These are phyloP conservation scores for Kingdonia uniflora DNA, from an alignment of 164 flowering plant genomes.

Conservation along the genomic window DNA sequence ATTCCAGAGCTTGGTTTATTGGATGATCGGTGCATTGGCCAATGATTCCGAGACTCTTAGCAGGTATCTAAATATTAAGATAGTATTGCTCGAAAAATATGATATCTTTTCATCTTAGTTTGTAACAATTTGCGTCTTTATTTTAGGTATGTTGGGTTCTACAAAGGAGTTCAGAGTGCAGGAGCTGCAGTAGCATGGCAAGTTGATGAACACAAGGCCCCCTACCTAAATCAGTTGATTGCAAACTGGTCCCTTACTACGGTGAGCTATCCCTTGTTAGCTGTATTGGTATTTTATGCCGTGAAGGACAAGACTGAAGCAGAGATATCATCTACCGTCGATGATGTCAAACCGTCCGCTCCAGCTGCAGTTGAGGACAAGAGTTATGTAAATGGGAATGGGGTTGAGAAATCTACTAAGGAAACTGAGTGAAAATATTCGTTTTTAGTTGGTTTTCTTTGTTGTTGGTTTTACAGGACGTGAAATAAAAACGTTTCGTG, in stretches of 20 bases:
- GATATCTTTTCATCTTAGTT: too few species aligned
- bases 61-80: too few species aligned
- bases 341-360: constrained; percentile 12
- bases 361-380: constrained; percentile 3
- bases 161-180: constrained; percentile 94
- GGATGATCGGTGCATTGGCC: constrained; percentile 90
- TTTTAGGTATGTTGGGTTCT: constrained; percentile 73
- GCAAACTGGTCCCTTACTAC: constrained; percentile 71
- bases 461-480: background rate
- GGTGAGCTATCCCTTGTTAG: constrained; percentile 66
- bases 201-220: constrained; percentile 45
- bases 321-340: constrained; percentile 3
- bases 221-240: constrained; percentile 43
- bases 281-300: constrained; percentile 41
- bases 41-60: constrained; percentile 85
- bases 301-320: constrained; percentile 46
- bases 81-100: too few species aligned
- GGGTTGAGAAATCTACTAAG: background rate
- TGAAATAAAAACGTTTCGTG: background rate
- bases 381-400: background rate
- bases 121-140: too few species aligned
- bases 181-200: constrained; percentile 98
- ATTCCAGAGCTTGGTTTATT: constrained; percentile 85
- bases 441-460: background rate
- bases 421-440: background rate